Evolutionary conservation across 2,329 filamentous ascomycete genomes (phyloP).

Genomic region (Colletotrichum truncatum): DNA sequence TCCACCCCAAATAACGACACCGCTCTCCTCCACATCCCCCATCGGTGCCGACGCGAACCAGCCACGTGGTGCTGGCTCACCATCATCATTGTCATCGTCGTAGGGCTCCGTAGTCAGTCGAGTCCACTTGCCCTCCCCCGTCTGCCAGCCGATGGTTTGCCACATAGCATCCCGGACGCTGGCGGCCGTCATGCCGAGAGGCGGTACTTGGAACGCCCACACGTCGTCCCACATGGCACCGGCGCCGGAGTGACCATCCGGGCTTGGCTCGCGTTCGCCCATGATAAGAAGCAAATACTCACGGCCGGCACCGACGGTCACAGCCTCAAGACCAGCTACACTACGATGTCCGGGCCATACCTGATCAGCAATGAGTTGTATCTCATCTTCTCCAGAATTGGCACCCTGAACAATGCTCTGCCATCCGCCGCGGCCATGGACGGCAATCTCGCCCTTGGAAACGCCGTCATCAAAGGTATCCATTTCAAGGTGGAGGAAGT

Average conservation of each 20-base stretch:
- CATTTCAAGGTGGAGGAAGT: constrained; percentile 69
- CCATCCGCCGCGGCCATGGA: constrained; percentile 64
- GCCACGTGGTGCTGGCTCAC: constrained; percentile 62
- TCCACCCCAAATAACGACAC: constrained; percentile 70
- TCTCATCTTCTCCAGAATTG: constrained; percentile 42
- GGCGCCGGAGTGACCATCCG: constrained; percentile 57
- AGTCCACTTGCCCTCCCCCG: constrained; percentile 68
- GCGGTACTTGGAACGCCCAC: constrained; percentile 71
- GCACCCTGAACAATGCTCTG: constrained; percentile 56
- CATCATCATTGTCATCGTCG: constrained; percentile 56
- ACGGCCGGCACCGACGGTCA: constrained; percentile 66
- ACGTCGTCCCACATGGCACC: constrained; percentile 68
- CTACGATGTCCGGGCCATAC: constrained; percentile 63
- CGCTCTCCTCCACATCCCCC: constrained; percentile 67
- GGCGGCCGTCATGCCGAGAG: constrained; percentile 62
- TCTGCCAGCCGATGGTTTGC: constrained; percentile 60
- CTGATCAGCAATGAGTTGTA: constrained; percentile 43
- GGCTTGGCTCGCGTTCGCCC: constrained; percentile 63
- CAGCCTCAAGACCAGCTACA: constrained; percentile 62
- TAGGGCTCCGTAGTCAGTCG: constrained; percentile 55
- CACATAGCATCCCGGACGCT: constrained; percentile 65
- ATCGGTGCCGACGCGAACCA: constrained; percentile 67
- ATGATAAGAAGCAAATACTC: constrained; percentile 71
- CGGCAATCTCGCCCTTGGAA: constrained; percentile 56
- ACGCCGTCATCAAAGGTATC: constrained; percentile 62